Base-by-base conservation (phyloP, 139 green algal genomes). In the Axilococcus clingmanii region DNA sequence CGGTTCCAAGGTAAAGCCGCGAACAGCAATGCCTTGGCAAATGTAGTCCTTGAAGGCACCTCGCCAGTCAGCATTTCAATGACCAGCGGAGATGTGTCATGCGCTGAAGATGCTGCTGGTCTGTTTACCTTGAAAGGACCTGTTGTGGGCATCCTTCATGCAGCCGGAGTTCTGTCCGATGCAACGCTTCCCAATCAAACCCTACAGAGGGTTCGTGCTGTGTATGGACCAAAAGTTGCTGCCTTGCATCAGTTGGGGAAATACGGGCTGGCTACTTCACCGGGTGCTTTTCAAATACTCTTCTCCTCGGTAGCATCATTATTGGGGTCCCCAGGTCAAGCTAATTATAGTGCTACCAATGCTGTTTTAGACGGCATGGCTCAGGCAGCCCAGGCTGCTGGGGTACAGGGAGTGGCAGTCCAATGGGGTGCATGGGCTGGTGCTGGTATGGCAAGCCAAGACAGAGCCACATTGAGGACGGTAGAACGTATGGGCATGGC, bases 401-500 rank as follows among this genome's bases (percentile, higher is more conserved):
- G 60, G 11, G 25, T 29, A 24, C 16, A 29, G 3, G 48, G 27
- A 5, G 15, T 63, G 24, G 49, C 47, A 2, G 31, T 87, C 30
- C 85, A 94, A 62, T 73, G 65, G 65, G 65, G 65, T 15, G 65
- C 65, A 17, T 73, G 65, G 65, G 34, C 65, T 16, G 59, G 59
- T 15, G 50, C 8, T 12, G 65, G 65, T 31, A 73, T 73, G 65
- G 86, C 86, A 7, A 61, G 72, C 0, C 43, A 59, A 63, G 63
- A 66, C 28, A 45, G 44, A n/a, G 61, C 63, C 38, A 43, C 51
- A 1, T 77, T 65, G 2, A 52, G 54, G 24, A 36, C 52, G 2
- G 62, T 89, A 57, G 64, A 82, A 49, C 66, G 70, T n/a, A 82
- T 60, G 20, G 83, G 85, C 52, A 86, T 95, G 54, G 66, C 40